Evolutionary conservation across 805 yeast genomes (phyloP), one percentile per base, ranked within the genome.

Genomic region (Saturnispora bothae): DNA sequence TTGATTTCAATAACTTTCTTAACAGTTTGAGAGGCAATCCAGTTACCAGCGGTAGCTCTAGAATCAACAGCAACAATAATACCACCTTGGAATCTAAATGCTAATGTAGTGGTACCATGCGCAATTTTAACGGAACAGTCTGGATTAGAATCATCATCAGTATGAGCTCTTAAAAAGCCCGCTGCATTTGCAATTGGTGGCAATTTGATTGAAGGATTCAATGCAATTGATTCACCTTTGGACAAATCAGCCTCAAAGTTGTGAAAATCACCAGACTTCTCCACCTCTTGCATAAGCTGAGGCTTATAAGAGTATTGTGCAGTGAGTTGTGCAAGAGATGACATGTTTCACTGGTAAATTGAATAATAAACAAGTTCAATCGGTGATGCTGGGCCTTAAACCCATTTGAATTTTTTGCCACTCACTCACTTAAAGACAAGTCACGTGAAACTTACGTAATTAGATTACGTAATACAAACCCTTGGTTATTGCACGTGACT

Each of bases 21-120:
- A 46, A 92, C 98, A 3, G 96, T 86, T 60, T 88, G 96, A 13
- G 96, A 86, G 16, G 96, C 97, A 51, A 92, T 81, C 96, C 96
- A 89, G 53, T 82, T 78, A 33, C 98, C 98, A 2, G 95, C 95
- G 7, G 97, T 83, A 42, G 98, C 98, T 61, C 98, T 77, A 31
- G 96, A 86, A 65, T 92, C 98, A 9, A 92, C 98, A 0, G 97
- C 97, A 38, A 92, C 96, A 28, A 81, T 67, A 48, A 92, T 88
- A 18, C 98, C 98, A 20, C 89, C 96, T 64, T 89, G 77, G 63
- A 88, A 92, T 60, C 96, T 72, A 66, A 92, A 92, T 8, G 97
- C 96, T 51, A 92, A 68, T 12, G 98, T 92, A 5, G 98, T 92
- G n/a, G 98, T 92, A 60, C 98, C 98, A 62, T 92, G 98, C 17